These are phyloP conservation scores for Asterella californica DNA, from an alignment of 225 moss, liverwort and hornwort genomes.

Conservation along the genomic window DNA sequence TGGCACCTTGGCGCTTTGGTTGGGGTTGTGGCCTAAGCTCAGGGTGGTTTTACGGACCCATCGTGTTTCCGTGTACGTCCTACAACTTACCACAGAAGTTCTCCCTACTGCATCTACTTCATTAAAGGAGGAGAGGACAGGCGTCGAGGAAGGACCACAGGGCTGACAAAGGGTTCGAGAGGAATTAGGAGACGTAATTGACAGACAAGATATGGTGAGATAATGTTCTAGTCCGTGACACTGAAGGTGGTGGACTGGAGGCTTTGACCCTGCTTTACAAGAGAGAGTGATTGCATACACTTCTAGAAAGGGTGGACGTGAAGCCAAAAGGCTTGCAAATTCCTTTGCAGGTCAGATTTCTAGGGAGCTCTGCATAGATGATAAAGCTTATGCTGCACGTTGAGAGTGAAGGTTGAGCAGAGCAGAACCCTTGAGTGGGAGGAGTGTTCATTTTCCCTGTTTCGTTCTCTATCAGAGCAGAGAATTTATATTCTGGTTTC, in stretches of 20 bases:
- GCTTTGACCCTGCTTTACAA: not conserved
- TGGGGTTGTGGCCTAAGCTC: not conserved
- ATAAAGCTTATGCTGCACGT: not conserved
- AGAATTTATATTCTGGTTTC: not conserved
- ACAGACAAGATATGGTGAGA: slow-evolving; percentile 12
- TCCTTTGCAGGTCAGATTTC: not conserved
- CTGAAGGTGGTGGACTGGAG: not conserved
- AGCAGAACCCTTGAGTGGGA: not conserved
- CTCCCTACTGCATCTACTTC: not conserved
- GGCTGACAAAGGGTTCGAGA: not conserved
- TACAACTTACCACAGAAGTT: not conserved
- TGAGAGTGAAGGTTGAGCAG: not conserved
- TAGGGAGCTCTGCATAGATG: not conserved
- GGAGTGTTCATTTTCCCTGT: not conserved
- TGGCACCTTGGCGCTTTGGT: not conserved
- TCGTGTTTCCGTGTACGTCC: not conserved
- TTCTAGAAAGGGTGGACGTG: not conserved
- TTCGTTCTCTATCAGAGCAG: too few species aligned
- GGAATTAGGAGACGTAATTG: not conserved
- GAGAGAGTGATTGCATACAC: not conserved
- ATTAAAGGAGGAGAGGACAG: not conserved
- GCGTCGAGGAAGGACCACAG: not conserved
- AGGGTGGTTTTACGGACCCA: not conserved
- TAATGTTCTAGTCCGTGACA: not conserved
- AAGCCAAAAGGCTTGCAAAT: not conserved